phyloP scores from a whole-genome alignment of 805 yeast genomes.

The Kurtzmaniella cleridarum region DNA sequence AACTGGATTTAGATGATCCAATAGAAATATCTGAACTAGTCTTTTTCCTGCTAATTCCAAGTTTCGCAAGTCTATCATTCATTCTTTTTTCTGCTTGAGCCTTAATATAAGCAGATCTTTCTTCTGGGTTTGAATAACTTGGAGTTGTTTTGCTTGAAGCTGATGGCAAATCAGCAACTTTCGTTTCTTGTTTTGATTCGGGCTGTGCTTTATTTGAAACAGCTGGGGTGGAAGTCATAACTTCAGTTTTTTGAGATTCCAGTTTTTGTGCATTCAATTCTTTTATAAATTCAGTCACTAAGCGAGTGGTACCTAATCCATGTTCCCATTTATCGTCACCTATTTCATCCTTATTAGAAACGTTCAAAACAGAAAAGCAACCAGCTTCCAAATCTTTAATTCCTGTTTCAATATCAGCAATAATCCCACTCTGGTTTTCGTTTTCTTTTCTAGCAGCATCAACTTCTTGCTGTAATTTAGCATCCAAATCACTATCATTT shows the following conservation, averaged over 20 bases:
- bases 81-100: slow-evolving; percentile 72
- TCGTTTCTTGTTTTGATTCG: too few relatives aligned
- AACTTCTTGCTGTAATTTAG: slow-evolving; percentile 46
- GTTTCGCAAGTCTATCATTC: slow-evolving; percentile 78
- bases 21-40: slow-evolving; percentile 5
- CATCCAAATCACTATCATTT: slow-evolving; percentile 50
- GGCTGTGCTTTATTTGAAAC: slow-evolving; percentile 6
- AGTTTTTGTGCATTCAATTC: slow-evolving; percentile 29
- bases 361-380: slow-evolving; percentile 36
- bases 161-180: slow-evolving; percentile 8
- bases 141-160: slow-evolving; percentile 13
- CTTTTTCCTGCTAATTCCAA: slow-evolving; percentile 56
- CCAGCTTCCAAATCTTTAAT: slow-evolving; percentile 59
- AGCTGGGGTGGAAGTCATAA: background rate
- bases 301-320: slow-evolving; percentile 67
- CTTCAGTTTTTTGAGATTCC: slow-evolving; percentile 1
- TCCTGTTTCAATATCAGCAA: slow-evolving; percentile 67
- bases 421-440: slow-evolving; percentile 50
- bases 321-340: slow-evolving; percentile 74
- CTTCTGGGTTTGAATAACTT: slow-evolving; percentile 47
- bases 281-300: slow-evolving; percentile 57
- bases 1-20: background rate
- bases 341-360: slow-evolving; percentile 36
- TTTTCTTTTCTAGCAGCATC: slow-evolving; percentile 49
- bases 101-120: slow-evolving; percentile 73